Conservation (phyloP, 257 asterid species). For the Petunia axillaris region DNA sequence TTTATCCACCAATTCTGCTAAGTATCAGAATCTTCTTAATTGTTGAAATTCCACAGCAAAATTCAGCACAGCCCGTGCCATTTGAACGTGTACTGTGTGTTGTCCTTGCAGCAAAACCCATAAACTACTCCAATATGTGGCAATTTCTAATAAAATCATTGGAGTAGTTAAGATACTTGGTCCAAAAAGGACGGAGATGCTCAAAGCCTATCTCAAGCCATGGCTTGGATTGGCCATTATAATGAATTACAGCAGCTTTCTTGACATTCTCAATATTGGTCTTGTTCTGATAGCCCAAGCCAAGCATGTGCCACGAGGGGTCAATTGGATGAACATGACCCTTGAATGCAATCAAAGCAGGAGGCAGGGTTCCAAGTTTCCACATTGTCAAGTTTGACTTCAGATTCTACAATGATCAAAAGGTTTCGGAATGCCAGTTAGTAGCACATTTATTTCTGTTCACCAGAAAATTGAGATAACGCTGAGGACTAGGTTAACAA, state of each 20-base stretch:
- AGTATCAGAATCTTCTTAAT: constrained; percentile 39
- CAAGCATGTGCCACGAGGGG: constrained; percentile 99
- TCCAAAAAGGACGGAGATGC: constrained; percentile 99
- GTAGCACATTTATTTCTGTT: background rate
- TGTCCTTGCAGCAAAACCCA: background rate
- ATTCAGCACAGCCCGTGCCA: constrained; percentile 2
- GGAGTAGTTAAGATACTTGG: constrained; percentile 88
- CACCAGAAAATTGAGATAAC: background rate
- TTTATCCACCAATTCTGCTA: constrained; percentile 35
- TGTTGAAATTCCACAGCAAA: background rate
- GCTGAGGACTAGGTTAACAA: background rate
- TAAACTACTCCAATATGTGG: constrained; percentile 83
- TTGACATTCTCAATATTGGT: constrained; percentile 73
- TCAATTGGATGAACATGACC: constrained; percentile 87
- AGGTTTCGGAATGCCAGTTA: constrained; percentile 12
- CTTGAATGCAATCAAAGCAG: constrained; percentile 94
- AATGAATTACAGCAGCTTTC: constrained; percentile 96
- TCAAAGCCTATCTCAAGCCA: constrained; percentile 98
- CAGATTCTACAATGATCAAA: constrained; percentile 72
- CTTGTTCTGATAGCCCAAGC: constrained; percentile 92
- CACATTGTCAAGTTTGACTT: constrained; percentile 89
- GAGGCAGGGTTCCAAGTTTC: constrained; percentile 99
- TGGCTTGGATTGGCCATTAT: constrained; percentile 96
- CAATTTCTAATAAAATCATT: constrained; percentile 81
- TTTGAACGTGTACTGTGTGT: constrained; percentile 26